phyloP scores from a whole-genome alignment of 208 protist genomes.

The Giardia muris region DNA sequence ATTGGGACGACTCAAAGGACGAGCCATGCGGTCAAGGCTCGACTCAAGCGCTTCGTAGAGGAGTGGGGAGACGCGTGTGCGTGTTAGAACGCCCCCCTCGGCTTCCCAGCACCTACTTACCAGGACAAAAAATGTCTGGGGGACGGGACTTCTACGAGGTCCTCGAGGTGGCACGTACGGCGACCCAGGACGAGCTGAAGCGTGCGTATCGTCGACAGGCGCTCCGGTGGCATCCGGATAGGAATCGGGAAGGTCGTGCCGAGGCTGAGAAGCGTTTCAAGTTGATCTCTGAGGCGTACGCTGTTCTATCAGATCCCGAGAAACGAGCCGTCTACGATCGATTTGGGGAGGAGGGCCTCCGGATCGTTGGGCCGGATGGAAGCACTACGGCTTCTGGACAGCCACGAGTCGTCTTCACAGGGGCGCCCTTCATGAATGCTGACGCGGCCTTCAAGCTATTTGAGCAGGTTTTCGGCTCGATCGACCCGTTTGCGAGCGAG shows the following conservation, averaged over 20 bases:
- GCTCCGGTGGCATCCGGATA: slow-evolving; percentile 15
- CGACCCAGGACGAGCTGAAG: background rate
- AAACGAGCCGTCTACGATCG: background rate
- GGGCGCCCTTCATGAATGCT: background rate
- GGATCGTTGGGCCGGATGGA: background rate
- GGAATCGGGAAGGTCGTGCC: background rate
- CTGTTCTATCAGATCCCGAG: slow-evolving; percentile 22
- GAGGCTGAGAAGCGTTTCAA: slow-evolving; percentile 15
- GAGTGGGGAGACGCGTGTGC: too few species aligned
- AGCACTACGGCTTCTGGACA: background rate
- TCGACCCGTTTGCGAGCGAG: slow-evolving; percentile 7
- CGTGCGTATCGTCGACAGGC: background rate
- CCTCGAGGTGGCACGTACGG: background rate
- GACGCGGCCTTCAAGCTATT: background rate
- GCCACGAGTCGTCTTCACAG: background rate
- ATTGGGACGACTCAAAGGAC: background rate
- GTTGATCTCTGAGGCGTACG: slow-evolving; percentile 10
- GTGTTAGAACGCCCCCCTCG: background rate
- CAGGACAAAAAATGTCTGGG: background rate
- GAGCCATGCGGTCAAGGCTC: background rate
- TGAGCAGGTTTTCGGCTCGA: background rate
- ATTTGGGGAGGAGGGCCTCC: slow-evolving; percentile 1
- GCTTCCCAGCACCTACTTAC: background rate
- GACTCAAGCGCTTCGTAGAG: background rate
- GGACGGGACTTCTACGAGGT: background rate